Conservation (phyloP, 805 yeast species). For the Yamadazyma sp. region DNA sequence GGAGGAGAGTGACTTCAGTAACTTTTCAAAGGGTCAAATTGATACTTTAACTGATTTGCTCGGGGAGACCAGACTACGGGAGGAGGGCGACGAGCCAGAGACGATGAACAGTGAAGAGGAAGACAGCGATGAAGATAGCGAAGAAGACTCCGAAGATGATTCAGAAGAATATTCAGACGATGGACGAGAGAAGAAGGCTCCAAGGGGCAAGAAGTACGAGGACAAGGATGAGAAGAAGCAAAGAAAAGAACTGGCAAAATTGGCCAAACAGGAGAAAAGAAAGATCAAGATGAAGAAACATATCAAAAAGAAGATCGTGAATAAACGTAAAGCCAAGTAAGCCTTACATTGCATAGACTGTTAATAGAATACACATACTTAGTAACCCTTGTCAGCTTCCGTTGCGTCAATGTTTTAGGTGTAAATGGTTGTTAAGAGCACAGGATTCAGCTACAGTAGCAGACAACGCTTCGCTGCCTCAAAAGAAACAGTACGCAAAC, state of each 20-base stretch:
- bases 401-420: no score
- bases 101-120: slow-evolving; percentile 65
- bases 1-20: slow-evolving; percentile 86
- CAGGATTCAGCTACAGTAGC: no score
- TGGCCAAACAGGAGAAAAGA: slow-evolving; percentile 31
- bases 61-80: slow-evolving; percentile 26
- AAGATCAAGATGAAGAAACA: slow-evolving; percentile 42
- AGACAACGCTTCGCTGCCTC: no score
- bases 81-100: slow-evolving; percentile 24
- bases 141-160: slow-evolving; percentile 28
- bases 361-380: not conserved
- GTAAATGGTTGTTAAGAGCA: no score
- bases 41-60: slow-evolving; percentile 70
- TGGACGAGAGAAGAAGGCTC: slow-evolving; percentile 47
- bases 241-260: slow-evolving; percentile 36
- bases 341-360: no score
- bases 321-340: slow-evolving; percentile 63
- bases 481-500: no score
- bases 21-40: slow-evolving; percentile 76
- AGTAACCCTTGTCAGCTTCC: no score
- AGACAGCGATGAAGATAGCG: slow-evolving; percentile 31
- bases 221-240: slow-evolving; percentile 53
- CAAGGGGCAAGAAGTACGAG: slow-evolving; percentile 64
- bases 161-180: slow-evolving; percentile 53
- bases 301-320: slow-evolving; percentile 41